Evolutionary conservation across 352 stramenopile genomes (phyloP).

Genomic region (Phytophthora tubulina): DNA sequence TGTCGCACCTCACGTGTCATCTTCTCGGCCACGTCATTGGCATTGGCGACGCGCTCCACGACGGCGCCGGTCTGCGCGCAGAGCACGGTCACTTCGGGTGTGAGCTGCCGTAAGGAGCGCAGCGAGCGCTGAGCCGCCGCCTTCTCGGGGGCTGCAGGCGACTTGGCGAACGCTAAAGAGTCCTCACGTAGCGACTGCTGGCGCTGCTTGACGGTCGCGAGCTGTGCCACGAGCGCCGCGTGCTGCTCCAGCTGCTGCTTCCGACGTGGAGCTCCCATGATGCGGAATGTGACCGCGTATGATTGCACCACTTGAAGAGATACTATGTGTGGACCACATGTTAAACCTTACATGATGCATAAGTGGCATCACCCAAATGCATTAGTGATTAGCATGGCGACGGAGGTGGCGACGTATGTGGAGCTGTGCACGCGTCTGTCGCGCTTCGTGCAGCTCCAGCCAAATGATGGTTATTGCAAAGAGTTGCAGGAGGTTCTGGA

Average conservation of each 20-base stretch:
- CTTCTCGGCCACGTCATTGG: constrained; percentile 91
- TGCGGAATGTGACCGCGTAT: not conserved
- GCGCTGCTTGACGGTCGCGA: constrained; percentile 57
- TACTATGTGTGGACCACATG: constrained; percentile 6
- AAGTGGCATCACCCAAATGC: not conserved
- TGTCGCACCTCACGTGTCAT: constrained; percentile 89
- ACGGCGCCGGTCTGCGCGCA: constrained; percentile 82
- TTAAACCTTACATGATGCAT: not conserved
- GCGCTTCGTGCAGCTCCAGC: constrained; percentile 57
- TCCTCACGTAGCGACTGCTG: constrained; percentile 51
- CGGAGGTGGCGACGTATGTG: constrained; percentile 53
- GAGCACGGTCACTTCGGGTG: constrained; percentile 76
- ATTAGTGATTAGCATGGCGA: constrained; percentile 27
- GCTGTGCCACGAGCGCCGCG: constrained; percentile 64
- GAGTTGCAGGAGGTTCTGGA: constrained; percentile 37
- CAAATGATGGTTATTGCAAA: constrained; percentile 20
- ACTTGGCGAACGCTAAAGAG: constrained; percentile 50
- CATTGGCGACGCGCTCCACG: constrained; percentile 85
- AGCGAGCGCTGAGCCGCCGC: constrained; percentile 54
- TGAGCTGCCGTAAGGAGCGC: constrained; percentile 63
- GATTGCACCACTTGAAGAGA: not conserved
- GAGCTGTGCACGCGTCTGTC: constrained; percentile 76
- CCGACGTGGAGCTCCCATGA: constrained; percentile 37
- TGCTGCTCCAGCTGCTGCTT: constrained; percentile 58
- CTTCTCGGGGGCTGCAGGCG: constrained; percentile 61